phyloP scores from a whole-genome alignment of 116 monocot genomes.

The Posidonia oceanica region DNA sequence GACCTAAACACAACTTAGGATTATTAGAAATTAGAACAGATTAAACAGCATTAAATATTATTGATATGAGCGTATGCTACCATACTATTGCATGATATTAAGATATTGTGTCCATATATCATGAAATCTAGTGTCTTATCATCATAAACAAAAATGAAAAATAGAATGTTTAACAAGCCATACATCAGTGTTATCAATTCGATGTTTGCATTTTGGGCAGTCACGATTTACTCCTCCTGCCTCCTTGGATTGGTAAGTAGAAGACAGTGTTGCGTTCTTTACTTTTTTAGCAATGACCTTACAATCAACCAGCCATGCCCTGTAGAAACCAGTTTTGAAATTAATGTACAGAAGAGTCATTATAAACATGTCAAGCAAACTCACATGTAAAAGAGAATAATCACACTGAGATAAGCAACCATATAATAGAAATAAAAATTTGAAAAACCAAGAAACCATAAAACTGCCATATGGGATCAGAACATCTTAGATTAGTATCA shows the following conservation, averaged over 20 bases:
- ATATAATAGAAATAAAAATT: too few species aligned
- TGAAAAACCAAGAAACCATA: too few species aligned
- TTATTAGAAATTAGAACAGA: too few species aligned
- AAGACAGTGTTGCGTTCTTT: slow-evolving; percentile 45
- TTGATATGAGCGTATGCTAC: too few species aligned
- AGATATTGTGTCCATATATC: too few species aligned
- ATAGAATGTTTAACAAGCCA: slow-evolving; percentile 2
- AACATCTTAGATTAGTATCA: too few species aligned
- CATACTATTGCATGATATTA: too few species aligned
- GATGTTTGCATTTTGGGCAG: slow-evolving; percentile 80
- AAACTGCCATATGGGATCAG: too few species aligned
- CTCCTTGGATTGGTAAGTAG: slow-evolving; percentile 45
- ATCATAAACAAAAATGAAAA: too few species aligned
- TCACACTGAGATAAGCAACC: neutral
- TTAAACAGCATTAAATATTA: too few species aligned
- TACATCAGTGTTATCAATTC: slow-evolving; percentile 94
- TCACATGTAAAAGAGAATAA: neutral
- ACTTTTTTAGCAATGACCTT: slow-evolving; percentile 85
- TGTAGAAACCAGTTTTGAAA: slow-evolving; percentile 9
- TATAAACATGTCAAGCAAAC: neutral
- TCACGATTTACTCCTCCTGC: slow-evolving; percentile 53
- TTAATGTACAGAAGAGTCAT: neutral
- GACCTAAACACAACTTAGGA: too few species aligned
- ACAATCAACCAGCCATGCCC: slow-evolving; percentile 78
- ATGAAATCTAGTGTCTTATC: too few species aligned